These are phyloP conservation scores for Phytopythium cucurbitacearum DNA, from an alignment of 352 stramenopile genomes.

Conservation along the genomic window DNA sequence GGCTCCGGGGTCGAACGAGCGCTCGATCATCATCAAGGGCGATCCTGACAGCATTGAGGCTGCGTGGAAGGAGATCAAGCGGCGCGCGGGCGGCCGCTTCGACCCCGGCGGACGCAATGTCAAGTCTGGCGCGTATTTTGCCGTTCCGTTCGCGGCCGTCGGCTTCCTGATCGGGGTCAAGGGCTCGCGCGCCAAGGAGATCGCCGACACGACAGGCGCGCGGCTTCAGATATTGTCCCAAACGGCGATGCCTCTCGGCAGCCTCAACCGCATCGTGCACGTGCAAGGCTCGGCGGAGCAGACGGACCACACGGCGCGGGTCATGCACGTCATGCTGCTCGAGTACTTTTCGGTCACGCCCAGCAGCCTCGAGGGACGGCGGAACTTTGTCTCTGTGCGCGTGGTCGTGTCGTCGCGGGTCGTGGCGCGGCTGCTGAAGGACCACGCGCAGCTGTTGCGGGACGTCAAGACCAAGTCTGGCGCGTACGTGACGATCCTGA, in stretches of 20 bases:
- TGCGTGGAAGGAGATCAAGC: conserved; percentile 34
- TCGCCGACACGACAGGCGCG: conserved; percentile 46
- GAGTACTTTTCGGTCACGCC: conserved; percentile 30
- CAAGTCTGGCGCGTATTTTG: conserved; percentile 57
- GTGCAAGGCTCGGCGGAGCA: conserved; percentile 52
- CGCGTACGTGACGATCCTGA: conserved; percentile 42
- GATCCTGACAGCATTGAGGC: conserved; percentile 22
- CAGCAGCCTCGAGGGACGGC: background rate
- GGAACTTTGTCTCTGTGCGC: conserved; percentile 24
- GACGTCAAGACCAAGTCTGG: conserved; percentile 51
- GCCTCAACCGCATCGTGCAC: conserved; percentile 59
- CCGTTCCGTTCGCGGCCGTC: conserved; percentile 42
- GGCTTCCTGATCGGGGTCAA: conserved; percentile 51
- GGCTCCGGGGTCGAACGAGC: conserved; percentile 37
- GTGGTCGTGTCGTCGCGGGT: conserved; percentile 40
- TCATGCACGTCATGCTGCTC: conserved; percentile 28
- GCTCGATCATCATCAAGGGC: conserved; percentile 41
- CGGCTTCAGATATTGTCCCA: conserved; percentile 49
- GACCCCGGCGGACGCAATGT: conserved; percentile 18
- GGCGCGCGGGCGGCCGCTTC: conserved; percentile 32
- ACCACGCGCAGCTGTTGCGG: conserved; percentile 41
- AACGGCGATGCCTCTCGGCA: conserved; percentile 51
- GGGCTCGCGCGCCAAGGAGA: conserved; percentile 27
- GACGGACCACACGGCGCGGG: conserved; percentile 30
- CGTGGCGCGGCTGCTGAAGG: conserved; percentile 41